Evolutionary conservation across 2,329 filamentous ascomycete species (phyloP).

Genomic region (Cordyceps javanica): DNA sequence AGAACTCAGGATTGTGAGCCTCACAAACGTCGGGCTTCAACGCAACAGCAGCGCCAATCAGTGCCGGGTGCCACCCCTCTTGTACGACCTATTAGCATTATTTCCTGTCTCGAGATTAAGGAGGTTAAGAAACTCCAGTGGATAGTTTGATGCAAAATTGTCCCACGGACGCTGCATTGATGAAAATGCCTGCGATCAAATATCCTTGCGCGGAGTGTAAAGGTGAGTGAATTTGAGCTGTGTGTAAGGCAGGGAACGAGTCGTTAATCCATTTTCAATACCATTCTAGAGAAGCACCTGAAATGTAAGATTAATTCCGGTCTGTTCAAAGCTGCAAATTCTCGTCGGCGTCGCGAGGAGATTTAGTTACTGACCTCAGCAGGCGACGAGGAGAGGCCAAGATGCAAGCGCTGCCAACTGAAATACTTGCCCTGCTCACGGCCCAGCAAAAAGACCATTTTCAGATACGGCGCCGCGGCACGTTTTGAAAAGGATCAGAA

Average conservation of each 20-base stretch:
- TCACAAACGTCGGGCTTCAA: not conserved
- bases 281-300: conserved; percentile 20
- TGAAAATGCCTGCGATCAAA: conserved; percentile 19
- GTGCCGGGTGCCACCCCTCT: not conserved
- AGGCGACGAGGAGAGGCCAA: conserved; percentile 34
- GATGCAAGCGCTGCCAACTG: conserved; percentile 27
- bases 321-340: too few species aligned
- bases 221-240: conserved; percentile 14
- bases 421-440: conserved; percentile 29
- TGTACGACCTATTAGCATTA: too few species aligned
- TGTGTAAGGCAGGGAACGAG: not conserved
- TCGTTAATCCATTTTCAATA: conserved; percentile 10
- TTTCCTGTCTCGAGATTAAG: too few species aligned
- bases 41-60: not conserved
- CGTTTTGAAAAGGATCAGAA: conserved; percentile 29
- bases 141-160: not conserved
- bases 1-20: not conserved
- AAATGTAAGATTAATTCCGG: conserved; percentile 22
- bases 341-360: not conserved
- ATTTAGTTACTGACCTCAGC: not conserved
- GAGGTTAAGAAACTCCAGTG: too few species aligned
- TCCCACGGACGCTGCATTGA: not conserved
- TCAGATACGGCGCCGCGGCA: conserved; percentile 28
- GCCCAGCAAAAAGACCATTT: conserved; percentile 30
- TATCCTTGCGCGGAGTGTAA: conserved; percentile 20